Base-by-base conservation (phyloP, 1,284 basidiomycete species). In the Ceratobasidium theobromae region DNA sequence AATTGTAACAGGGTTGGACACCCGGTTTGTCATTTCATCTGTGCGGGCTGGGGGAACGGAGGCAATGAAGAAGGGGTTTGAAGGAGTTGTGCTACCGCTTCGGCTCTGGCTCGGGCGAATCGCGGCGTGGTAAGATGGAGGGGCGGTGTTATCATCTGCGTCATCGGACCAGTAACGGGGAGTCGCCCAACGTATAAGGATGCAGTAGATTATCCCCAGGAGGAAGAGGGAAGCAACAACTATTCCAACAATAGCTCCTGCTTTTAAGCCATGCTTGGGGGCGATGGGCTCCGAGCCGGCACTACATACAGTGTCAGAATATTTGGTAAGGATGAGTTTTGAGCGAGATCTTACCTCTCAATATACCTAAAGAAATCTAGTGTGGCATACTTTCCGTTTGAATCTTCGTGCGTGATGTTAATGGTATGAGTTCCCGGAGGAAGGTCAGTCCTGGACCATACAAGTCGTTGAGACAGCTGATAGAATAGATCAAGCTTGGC, bases 341-440 rank as follows among this genome's bases (percentile, higher is more conserved):
- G n/a, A n/a, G n/a, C n/a, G n/a, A n/a, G n/a, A n/a, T n/a, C 30
- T 25, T 32, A 64, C 58, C 58, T 52, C 9, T 35, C 41, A 12
- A 3, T 28, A 38, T 52, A 64, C 11, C 58, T 35, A 18, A 64
- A 53, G 25, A 64, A 64, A 35, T 64, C 58, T 2, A 64, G 58
- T 12, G 58, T 64, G 8, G 48, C 46, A 21, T 52, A 52, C 32
- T 64, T 51, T 18, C 58, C 58, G 35, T 51, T 40, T 2, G n/a
- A 25, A 16, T 52, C 58, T 3, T 21, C 46, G 27, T 64, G 58
- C 11, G 58, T 52, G 38, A 64, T 64, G 11, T 64, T 64, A 48
- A 64, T 51, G 3, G 58, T 64, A 28, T 64, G 58, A 12, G 58
- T 64, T 11, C 58, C 58, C 3, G 48, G 23, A 12, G 33, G 25